These are phyloP conservation scores for Hanseniaspora lachancei DNA, from an alignment of 805 yeast species.

Conservation along the genomic window DNA sequence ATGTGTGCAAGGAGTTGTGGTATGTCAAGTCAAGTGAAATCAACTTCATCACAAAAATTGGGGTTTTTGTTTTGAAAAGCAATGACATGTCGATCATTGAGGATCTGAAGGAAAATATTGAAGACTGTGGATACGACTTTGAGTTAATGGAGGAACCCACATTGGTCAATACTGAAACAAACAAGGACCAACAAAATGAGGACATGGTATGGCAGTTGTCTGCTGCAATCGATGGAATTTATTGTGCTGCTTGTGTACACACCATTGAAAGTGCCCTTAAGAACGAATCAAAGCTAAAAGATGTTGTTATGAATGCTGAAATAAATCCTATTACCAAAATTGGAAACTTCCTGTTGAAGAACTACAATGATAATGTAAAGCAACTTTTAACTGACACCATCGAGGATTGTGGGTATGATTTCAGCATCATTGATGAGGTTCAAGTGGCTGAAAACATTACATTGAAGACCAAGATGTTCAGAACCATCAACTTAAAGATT, in stretches of 20 bases:
- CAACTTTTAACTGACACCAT: constrained; percentile 34
- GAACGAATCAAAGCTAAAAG: constrained; percentile 37
- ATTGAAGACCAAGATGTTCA: constrained; percentile 28
- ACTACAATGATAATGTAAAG: constrained; percentile 26
- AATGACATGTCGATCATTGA: constrained; percentile 28
- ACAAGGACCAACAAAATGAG: constrained; percentile 12
- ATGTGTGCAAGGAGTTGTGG: constrained; percentile 35
- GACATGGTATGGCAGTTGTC: not conserved
- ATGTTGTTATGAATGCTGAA: constrained; percentile 24
- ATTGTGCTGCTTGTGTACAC: constrained; percentile 43
- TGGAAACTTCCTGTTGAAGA: constrained; percentile 41
- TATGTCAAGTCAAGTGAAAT: constrained; percentile 44
- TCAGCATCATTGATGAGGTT: constrained; percentile 32
- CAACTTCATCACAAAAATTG: constrained; percentile 48
- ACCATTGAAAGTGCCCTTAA: constrained; percentile 36
- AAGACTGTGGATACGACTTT: constrained; percentile 56
- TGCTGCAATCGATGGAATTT: constrained; percentile 19
- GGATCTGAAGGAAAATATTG: constrained; percentile 38
- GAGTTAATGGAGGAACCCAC: constrained; percentile 33
- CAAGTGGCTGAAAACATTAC: constrained; percentile 38
- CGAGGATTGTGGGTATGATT: constrained; percentile 56
- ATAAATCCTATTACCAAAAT: constrained; percentile 46
- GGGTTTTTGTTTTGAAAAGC: constrained; percentile 43
- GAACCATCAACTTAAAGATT: constrained; percentile 22
- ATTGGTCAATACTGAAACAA: constrained; percentile 31